phyloP scores from a whole-genome alignment of 1,284 basidiomycete genomes.

The Ustanciosporium gigantosporum region DNA sequence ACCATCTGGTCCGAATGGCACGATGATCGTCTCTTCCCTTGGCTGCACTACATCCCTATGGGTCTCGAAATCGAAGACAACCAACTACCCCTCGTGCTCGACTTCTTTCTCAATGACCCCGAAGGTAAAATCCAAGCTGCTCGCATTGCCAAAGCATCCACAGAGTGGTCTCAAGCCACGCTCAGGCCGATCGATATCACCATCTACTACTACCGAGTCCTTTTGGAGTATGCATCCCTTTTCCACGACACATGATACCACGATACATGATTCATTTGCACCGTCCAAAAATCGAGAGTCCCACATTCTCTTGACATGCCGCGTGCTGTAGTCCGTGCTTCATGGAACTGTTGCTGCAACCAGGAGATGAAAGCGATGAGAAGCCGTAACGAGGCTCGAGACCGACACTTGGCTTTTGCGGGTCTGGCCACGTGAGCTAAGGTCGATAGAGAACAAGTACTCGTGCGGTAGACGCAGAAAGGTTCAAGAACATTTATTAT shows the following conservation, averaged over 20 bases:
- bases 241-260: conserved; percentile 1
- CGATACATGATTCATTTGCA: too few relatives aligned
- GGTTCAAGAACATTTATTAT: too few relatives aligned
- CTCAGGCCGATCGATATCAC: conserved; percentile 21
- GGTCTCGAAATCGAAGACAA: conserved; percentile 19
- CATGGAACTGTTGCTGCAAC: too few relatives aligned
- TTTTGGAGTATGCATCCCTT: conserved; percentile 22
- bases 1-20: conserved; percentile 35
- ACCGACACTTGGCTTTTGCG: too few relatives aligned
- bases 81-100: conserved; percentile 22
- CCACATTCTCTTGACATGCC: too few relatives aligned
- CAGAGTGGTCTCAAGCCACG: conserved; percentile 9
- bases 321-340: too few relatives aligned
- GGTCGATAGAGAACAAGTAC: too few relatives aligned
- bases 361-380: too few relatives aligned
- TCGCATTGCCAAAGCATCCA: conserved; percentile 13
- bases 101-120: conserved; percentile 19
- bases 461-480: too few relatives aligned
- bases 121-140: conserved; percentile 11
- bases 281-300: conserved; percentile 1
- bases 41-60: conserved; percentile 29
- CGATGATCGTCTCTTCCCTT: conserved; percentile 24
- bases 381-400: too few relatives aligned
- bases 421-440: too few relatives aligned
- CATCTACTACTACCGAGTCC: conserved; percentile 17